These are phyloP conservation scores for Dioszegia aurantiaca DNA, from an alignment of 768 basidiomycete species.

Conservation along the genomic window DNA sequence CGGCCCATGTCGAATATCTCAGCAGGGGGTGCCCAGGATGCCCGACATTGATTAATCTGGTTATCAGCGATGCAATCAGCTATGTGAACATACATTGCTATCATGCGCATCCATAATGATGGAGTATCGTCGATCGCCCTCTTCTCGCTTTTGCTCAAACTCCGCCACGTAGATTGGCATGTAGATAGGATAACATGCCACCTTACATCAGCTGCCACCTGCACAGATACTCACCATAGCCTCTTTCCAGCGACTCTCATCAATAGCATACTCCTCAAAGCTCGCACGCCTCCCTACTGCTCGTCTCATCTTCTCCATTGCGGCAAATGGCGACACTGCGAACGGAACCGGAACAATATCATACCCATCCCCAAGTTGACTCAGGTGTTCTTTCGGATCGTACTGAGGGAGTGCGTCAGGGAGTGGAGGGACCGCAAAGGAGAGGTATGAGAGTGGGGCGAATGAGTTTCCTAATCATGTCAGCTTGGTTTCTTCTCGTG, in stretches of 20 bases:
- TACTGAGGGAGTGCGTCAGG: constrained; percentile 37
- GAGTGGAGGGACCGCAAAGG: constrained; percentile 43
- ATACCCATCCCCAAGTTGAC: constrained; percentile 37
- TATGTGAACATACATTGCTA: constrained; percentile 20
- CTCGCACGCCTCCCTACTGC: constrained; percentile 23
- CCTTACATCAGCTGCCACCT: constrained; percentile 16
- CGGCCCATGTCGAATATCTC: constrained; percentile 28
- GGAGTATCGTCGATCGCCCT: constrained; percentile 24
- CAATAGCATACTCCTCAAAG: constrained; percentile 33
- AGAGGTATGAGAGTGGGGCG: constrained; percentile 44
- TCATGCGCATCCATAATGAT: constrained; percentile 48
- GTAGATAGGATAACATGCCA: constrained; percentile 45
- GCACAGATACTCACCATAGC: constrained; percentile 28
- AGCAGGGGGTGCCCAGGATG: constrained; percentile 30
- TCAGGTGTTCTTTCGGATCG: constrained; percentile 31
- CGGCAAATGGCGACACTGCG: constrained; percentile 37
- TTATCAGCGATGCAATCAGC: constrained; percentile 8
- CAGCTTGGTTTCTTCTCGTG: background rate
- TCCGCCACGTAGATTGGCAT: constrained; percentile 48
- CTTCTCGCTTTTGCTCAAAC: constrained; percentile 34
- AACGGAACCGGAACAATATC: constrained; percentile 46
- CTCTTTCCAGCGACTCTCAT: constrained; percentile 36
- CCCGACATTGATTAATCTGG: constrained; percentile 30
- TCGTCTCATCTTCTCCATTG: constrained; percentile 30
- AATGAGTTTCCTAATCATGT: constrained; percentile 40